These are phyloP conservation scores for Alternaria conjuncta DNA, from an alignment of 2,329 filamentous ascomycete species.

Conservation along the genomic window DNA sequence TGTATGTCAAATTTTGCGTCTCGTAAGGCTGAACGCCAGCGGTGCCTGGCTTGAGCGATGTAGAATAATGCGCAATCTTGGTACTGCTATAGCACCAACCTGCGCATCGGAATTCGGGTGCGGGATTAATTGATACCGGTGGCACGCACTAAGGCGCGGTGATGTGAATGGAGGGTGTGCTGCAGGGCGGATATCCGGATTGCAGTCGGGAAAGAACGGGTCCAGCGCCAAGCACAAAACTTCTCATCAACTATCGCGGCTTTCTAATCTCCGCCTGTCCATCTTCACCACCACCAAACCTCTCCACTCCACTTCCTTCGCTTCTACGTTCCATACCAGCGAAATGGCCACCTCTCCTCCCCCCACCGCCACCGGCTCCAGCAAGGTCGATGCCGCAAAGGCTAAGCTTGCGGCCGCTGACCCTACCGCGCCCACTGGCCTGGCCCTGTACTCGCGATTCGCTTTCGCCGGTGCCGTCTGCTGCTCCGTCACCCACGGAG, in stretches of 20 bases:
- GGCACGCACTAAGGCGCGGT: slow-evolving; percentile 15
- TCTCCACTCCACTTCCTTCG: slow-evolving; percentile 39
- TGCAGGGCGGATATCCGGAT: slow-evolving; percentile 18
- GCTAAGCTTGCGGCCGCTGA: slow-evolving; percentile 54
- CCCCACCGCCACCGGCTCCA: slow-evolving; percentile 57
- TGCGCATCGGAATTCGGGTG: neutral
- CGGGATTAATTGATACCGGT: slow-evolving; percentile 15
- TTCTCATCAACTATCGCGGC: slow-evolving; percentile 21
- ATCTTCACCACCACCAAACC: slow-evolving; percentile 22
- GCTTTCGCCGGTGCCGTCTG: slow-evolving; percentile 97
- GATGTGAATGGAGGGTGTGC: slow-evolving; percentile 20
- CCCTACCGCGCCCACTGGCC: slow-evolving; percentile 64
- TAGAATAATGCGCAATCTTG: neutral
- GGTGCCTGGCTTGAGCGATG: neutral
- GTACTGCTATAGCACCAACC: neutral
- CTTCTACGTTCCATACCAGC: slow-evolving; percentile 19
- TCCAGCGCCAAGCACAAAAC: slow-evolving; percentile 24
- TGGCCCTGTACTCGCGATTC: slow-evolving; percentile 90
- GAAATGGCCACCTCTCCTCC: slow-evolving; percentile 48
- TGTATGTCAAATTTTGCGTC: neutral
- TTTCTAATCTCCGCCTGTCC: slow-evolving; percentile 28
- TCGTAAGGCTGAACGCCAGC: neutral
- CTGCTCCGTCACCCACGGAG: slow-evolving; percentile 97
- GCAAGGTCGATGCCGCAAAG: slow-evolving; percentile 61
- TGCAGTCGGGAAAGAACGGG: slow-evolving; percentile 20